phyloP scores from a whole-genome alignment of 2,329 filamentous ascomycete species.

The Phyllosticta citrichinensis region DNA sequence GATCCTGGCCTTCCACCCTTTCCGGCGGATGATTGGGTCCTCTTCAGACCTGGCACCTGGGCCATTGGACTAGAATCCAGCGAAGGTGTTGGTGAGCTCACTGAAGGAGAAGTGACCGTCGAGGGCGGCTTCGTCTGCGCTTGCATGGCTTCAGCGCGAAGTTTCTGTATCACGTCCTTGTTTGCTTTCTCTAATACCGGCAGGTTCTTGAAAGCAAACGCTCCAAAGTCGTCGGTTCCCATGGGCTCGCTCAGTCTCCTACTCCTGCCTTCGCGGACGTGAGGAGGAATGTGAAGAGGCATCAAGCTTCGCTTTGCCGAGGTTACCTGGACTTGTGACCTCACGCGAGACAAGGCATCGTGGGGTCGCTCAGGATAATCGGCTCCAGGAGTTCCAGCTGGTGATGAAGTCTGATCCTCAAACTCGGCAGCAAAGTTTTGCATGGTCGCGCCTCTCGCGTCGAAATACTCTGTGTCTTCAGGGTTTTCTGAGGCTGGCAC shows the following conservation, averaged over 20 bases:
- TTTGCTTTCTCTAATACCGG: conserved; percentile 96
- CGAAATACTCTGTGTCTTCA: conserved; percentile 97
- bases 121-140: conserved; percentile 43
- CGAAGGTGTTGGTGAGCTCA: conserved; percentile 48
- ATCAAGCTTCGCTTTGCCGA: conserved; percentile 85
- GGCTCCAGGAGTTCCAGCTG: conserved; percentile 55
- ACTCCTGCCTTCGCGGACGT: conserved; percentile 83
- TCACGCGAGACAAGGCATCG: conserved; percentile 82
- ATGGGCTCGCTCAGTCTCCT: conserved; percentile 85
- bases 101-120: conserved; percentile 31
- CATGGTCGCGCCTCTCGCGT: conserved; percentile 79
- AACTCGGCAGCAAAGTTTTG: conserved; percentile 91
- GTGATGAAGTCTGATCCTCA: conserved; percentile 75
- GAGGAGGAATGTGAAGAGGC: conserved; percentile 90
- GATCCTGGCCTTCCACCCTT: conserved; percentile 71
- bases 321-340: conserved; percentile 70
- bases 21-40: conserved; percentile 65
- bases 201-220: conserved; percentile 93
- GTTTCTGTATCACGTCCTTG: conserved; percentile 95
- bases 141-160: conserved; percentile 82
- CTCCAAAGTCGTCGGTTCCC: conserved; percentile 84
- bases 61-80: conserved; percentile 81
- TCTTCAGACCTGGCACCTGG: conserved; percentile 62
- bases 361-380: conserved; percentile 87
- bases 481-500: conserved; percentile 86